phyloP scores from a whole-genome alignment of 2,329 filamentous ascomycete species.

The Curvularia sp. region DNA sequence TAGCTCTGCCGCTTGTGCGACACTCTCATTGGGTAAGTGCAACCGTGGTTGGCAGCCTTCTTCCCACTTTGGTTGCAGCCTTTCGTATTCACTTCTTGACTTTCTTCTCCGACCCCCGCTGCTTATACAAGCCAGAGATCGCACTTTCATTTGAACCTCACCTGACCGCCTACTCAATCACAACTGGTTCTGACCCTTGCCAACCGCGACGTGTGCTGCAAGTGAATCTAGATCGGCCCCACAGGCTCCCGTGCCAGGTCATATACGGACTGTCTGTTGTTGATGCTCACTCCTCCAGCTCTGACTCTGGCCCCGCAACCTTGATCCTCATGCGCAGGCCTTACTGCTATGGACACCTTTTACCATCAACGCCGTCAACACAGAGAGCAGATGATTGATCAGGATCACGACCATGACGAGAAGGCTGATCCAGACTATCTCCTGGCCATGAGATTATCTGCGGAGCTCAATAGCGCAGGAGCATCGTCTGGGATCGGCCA shows the following conservation, averaged over 20 bases:
- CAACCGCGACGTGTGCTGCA: not conserved
- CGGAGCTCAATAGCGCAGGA: conserved; percentile 14
- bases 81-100: not conserved
- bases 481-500: not conserved
- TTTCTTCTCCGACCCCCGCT: not conserved
- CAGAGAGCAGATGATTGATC: not conserved
- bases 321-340: not conserved
- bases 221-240: conserved; percentile 2
- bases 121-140: not conserved
- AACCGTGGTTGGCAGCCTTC: not conserved
- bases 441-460: conserved; percentile 11
- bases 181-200: not conserved
- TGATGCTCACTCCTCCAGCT: not conserved
- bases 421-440: not conserved
- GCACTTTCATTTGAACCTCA: not conserved
- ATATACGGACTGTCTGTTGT: not conserved
- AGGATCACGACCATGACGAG: not conserved
- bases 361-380: not conserved
- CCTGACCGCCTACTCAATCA: not conserved
- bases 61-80: not conserved
- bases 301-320: not conserved
- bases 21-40: conserved; percentile 7
- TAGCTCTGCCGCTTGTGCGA: conserved; percentile 9
- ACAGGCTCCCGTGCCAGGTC: not conserved
- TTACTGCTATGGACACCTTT: not conserved